Conservation (phyloP, 257 asterid species). For the Gentiana dahurica region DNA sequence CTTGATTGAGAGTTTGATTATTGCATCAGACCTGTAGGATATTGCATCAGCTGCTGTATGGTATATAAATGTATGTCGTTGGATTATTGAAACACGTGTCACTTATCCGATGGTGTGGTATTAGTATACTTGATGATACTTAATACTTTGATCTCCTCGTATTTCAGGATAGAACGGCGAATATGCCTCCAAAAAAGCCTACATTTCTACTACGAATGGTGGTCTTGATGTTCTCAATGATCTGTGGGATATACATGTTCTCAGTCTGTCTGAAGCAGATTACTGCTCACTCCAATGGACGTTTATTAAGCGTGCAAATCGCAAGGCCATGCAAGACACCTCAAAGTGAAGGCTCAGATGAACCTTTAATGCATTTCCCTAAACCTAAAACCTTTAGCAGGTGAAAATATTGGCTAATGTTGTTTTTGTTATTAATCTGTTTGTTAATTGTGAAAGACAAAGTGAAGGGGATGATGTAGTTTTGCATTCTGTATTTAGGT, state of each 20-base stretch:
- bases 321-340: slow-evolving; percentile 43
- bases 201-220: slow-evolving; percentile 55
- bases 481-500: slow-evolving; percentile 36
- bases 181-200: slow-evolving; percentile 52
- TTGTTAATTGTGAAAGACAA: neutral
- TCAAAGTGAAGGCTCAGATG: slow-evolving; percentile 46
- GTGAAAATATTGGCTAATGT: slow-evolving; percentile 21
- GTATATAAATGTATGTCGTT: too few relatives aligned
- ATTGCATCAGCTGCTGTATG: too few relatives aligned
- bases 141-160: slow-evolving; percentile 13
- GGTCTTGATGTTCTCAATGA: slow-evolving; percentile 65
- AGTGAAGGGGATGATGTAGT: neutral
- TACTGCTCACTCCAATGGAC: slow-evolving; percentile 24
- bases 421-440: neutral
- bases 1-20: too few relatives aligned
- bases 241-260: slow-evolving; percentile 68
- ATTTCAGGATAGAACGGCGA: slow-evolving; percentile 53
- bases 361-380: slow-evolving; percentile 58
- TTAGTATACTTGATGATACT: neutral
- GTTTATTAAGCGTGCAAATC: slow-evolving; percentile 30
- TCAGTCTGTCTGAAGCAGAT: slow-evolving; percentile 65
- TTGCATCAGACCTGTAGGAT: too few relatives aligned
- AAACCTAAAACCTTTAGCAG: slow-evolving; percentile 69
- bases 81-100: too few relatives aligned
- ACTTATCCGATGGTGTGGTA: too few relatives aligned